These are phyloP conservation scores for Macrolepiota albuminosa DNA, from an alignment of 768 basidiomycete species.

Conservation along the genomic window DNA sequence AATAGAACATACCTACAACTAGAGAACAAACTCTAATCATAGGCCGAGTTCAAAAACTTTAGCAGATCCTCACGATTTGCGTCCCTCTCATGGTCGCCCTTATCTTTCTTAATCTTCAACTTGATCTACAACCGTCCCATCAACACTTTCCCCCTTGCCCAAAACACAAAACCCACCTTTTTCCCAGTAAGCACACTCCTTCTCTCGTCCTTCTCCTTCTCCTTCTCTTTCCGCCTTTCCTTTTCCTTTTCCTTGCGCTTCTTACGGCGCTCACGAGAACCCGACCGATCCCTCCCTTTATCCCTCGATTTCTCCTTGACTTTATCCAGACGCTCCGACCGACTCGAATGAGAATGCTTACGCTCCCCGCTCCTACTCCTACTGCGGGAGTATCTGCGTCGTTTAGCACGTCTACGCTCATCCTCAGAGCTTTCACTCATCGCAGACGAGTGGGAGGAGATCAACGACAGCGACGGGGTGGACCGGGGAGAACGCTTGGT, in stretches of 20 bases:
- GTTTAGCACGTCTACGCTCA: constrained; percentile 4
- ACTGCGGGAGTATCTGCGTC: constrained; percentile 4
- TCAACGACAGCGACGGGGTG: neutral
- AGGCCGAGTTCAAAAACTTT: constrained; percentile 19
- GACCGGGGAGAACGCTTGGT: constrained; percentile 8
- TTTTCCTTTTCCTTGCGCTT: constrained; percentile 13
- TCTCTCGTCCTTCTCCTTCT: constrained; percentile 16
- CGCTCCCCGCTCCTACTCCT: neutral
- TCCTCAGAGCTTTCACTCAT: neutral
- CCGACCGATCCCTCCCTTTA: constrained; percentile 11
- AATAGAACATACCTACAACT: neutral
- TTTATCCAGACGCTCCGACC: neutral
- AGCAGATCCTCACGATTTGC: constrained; percentile 18
- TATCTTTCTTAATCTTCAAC: constrained; percentile 21
- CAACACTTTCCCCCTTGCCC: neutral
- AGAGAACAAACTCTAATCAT: constrained; percentile 3
- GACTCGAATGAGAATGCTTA: neutral
- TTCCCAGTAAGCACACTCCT: constrained; percentile 20
- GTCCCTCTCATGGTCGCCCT: constrained; percentile 20
- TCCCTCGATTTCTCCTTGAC: constrained; percentile 7
- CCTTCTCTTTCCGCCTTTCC: constrained; percentile 9
- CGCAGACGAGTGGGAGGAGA: constrained; percentile 8
- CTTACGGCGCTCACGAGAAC: constrained; percentile 13
- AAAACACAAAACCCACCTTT: constrained; percentile 9
- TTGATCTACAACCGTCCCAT: constrained; percentile 13